phyloP scores from a whole-genome alignment of 768 basidiomycete species.

The Mycena crocata region DNA sequence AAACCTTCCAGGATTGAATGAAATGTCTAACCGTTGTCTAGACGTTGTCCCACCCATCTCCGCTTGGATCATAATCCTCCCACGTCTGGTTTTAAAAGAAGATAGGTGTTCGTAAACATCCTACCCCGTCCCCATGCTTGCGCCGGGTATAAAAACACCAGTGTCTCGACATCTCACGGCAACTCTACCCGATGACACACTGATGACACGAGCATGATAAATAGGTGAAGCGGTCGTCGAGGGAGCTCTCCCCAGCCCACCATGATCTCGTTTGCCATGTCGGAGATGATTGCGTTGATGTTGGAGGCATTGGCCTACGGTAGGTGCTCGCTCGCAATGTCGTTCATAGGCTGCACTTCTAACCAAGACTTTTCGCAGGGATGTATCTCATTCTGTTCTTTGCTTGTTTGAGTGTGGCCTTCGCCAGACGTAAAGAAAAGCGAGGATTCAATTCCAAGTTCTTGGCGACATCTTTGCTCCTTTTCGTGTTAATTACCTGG shows the following conservation, averaged over 20 bases:
- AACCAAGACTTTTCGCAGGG: not conserved
- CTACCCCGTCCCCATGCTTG: no score
- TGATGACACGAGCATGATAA: no score
- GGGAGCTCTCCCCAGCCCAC: not conserved
- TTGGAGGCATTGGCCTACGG: not conserved
- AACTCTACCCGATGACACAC: no score
- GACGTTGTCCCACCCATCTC: no score
- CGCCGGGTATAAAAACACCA: no score
- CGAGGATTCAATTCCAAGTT: not conserved
- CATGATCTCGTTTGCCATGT: not conserved
- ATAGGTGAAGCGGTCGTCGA: no score
- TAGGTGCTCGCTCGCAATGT: not conserved
- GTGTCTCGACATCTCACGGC: no score
- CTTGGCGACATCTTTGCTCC: not conserved
- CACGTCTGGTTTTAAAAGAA: no score
- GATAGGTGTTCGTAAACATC: no score
- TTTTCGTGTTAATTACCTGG: not conserved
- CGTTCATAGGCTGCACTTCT: not conserved
- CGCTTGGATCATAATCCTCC: no score
- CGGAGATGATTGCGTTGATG: not conserved
- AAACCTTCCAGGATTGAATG: no score
- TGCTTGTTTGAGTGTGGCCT: not conserved
- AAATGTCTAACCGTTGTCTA: no score
- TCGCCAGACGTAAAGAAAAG: not conserved
- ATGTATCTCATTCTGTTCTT: constrained; percentile 2